A percentile compares a stretch with the other conserved stretches of the same genome.
These are phyloP conservation scores for Phytophthora multivora DNA, from an alignment of 352 stramenopile genomes.

Conservation along the genomic window DNA sequence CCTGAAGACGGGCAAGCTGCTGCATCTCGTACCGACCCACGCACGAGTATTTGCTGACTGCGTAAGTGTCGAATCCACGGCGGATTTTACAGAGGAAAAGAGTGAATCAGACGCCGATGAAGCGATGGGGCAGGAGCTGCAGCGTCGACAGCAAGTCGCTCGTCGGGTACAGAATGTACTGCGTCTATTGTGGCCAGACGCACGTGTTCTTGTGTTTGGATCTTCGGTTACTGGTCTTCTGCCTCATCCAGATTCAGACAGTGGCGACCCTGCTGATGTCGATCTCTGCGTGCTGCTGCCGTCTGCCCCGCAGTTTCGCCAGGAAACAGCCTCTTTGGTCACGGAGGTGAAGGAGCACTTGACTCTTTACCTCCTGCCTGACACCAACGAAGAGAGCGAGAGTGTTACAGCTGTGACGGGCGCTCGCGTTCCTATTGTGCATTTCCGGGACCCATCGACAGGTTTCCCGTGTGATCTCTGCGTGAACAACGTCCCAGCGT, in stretches of 20 bases:
- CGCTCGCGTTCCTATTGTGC: conserved; percentile 76
- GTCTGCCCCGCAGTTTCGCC: conserved; percentile 48
- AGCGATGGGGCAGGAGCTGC: conserved; percentile 21
- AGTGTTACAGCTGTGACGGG: conserved; percentile 31
- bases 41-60: conserved; percentile 20
- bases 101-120: neutral
- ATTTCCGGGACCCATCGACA: conserved; percentile 48
- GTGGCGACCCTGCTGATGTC: conserved; percentile 40
- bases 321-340: conserved; percentile 55
- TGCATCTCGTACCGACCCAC: conserved; percentile 44
- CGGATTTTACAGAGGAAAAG: neutral
- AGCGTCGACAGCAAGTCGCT: conserved; percentile 39
- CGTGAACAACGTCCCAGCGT: conserved; percentile 79
- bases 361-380: conserved; percentile 48
- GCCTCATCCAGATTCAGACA: neutral
- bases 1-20: conserved; percentile 38
- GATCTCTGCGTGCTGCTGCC: conserved; percentile 77
- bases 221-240: conserved; percentile 66
- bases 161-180: conserved; percentile 48
- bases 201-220: conserved; percentile 65
- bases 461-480: conserved; percentile 69
- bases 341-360: conserved; percentile 78
- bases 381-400: conserved; percentile 12
- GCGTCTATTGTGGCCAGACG: conserved; percentile 69
- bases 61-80: neutral